phyloP scores from a whole-genome alignment of 2,329 filamentous ascomycete genomes.

The Amauroascus verrucosus region DNA sequence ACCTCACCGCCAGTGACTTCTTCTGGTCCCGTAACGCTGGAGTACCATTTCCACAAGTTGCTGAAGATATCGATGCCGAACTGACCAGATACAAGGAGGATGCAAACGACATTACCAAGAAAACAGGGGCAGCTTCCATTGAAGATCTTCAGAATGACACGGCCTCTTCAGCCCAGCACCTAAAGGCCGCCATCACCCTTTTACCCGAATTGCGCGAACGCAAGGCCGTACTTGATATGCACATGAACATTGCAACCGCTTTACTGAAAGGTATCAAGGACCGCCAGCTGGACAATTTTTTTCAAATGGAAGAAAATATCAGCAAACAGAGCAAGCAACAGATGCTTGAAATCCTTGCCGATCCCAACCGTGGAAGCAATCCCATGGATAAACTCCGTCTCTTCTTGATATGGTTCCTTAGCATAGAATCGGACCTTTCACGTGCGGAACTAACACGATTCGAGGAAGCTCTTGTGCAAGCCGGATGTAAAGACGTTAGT shows the following conservation, averaged over 20 bases:
- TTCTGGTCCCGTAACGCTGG: slow-evolving; percentile 94
- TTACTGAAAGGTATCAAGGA: slow-evolving; percentile 77
- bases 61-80: slow-evolving; percentile 90
- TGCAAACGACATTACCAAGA: slow-evolving; percentile 84
- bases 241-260: slow-evolving; percentile 94
- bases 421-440: slow-evolving; percentile 78
- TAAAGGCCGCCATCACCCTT: slow-evolving; percentile 90
- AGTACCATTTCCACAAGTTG: slow-evolving; percentile 86
- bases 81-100: slow-evolving; percentile 93
- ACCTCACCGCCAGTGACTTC: slow-evolving; percentile 80
- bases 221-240: slow-evolving; percentile 90
- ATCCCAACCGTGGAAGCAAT: slow-evolving; percentile 69
- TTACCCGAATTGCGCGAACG: slow-evolving; percentile 85
- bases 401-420: slow-evolving; percentile 96
- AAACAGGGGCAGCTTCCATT: slow-evolving; percentile 83
- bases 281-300: slow-evolving; percentile 89
- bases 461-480: slow-evolving; percentile 66
- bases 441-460: slow-evolving; percentile 76
- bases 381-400: slow-evolving; percentile 81
- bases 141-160: slow-evolving; percentile 89
- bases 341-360: slow-evolving; percentile 75
- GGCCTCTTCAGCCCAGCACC: slow-evolving; percentile 77
- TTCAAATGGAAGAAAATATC: slow-evolving; percentile 86
- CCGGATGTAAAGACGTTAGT: slow-evolving; percentile 61
- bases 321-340: slow-evolving; percentile 84